Evolutionary conservation across 495 filamentous ascomycete species (phyloP).

Genomic region (Polyplosphaeria fusca): DNA sequence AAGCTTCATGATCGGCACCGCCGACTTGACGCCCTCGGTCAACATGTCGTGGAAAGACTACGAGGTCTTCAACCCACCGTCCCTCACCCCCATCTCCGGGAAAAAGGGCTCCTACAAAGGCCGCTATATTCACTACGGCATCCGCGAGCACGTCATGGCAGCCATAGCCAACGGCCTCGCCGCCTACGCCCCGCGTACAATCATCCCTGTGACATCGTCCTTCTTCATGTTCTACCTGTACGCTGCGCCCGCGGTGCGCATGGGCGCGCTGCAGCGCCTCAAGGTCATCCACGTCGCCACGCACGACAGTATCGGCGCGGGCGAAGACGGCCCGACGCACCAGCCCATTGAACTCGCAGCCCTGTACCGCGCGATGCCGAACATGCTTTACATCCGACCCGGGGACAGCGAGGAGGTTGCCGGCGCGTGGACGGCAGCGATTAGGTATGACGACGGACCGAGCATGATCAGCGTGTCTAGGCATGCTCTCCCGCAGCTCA

Average conservation of each 20-base stretch:
- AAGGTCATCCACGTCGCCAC: constrained; percentile 59
- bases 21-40: constrained; percentile 57
- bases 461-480: constrained; percentile 51
- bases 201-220: constrained; percentile 52
- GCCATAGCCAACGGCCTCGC: constrained; percentile 55
- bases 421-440: constrained; percentile 51
- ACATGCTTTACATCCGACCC: constrained; percentile 57
- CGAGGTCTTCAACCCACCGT: constrained; percentile 45
- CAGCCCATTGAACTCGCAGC: constrained; percentile 58
- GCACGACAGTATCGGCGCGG: constrained; percentile 58
- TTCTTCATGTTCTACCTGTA: constrained; percentile 64
- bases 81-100: constrained; percentile 44
- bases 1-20: constrained; percentile 58
- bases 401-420: constrained; percentile 56
- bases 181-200: constrained; percentile 49
- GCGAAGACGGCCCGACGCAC: constrained; percentile 61
- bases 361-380: constrained; percentile 60
- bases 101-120: constrained; percentile 51
- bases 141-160: constrained; percentile 56
- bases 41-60: constrained; percentile 60
- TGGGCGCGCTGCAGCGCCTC: constrained; percentile 57
- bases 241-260: constrained; percentile 57
- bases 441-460: constrained; percentile 46
- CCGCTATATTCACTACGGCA: constrained; percentile 54
- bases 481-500: constrained; percentile 47